Evolutionary conservation across 2,329 filamentous ascomycete genomes (phyloP), one percentile per base, ranked within the genome.

Genomic region (Paecilomyces niveus): DNA sequence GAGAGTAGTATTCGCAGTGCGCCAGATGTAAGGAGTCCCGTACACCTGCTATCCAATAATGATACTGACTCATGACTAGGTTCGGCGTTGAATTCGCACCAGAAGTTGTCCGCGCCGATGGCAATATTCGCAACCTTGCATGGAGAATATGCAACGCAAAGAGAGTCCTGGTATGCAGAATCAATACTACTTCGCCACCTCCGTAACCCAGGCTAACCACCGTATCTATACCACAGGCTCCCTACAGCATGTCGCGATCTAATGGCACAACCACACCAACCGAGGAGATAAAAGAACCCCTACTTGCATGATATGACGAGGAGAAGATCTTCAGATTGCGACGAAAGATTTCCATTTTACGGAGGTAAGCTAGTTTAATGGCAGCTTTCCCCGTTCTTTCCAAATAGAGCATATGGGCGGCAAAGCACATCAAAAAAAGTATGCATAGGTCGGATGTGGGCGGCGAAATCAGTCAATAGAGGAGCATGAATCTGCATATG

Each of bases 131-230:
- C 69, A 96, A 96, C 70, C 78, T 99, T 62, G 92, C 92, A 5
- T 97, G 93, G 92, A 84, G 94, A 68, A 90, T 99, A 63, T 94
- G 89, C 73, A 96, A 96, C 72, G 94, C 94, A 35, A 97, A 97
- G 80, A 90, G 92, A 76, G 94, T 96, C 63, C 75, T 97, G 76
- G 91, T 95, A 79, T 78, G 89, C 82, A 39, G 29, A 61, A 18
- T 56, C 60, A 65, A 52, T 60, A 64, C 66, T 57, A 52, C 26
- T 15, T 2, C n/a, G 13, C 35, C 22, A 24, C 22, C 54, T 51
- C 22, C 21, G n/a, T 35, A 54, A 45, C 39, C 35, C 1, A 45
- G n/a, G 39, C 39, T 45, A 45, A 45, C 18, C n/a, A 39, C 1
- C 13, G 13, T 39, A n/a, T 39, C 15, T 39, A 56, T 26, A n/a